Base-by-base conservation (phyloP, 257 asterid genomes). In the Solanum habrochaites region DNA sequence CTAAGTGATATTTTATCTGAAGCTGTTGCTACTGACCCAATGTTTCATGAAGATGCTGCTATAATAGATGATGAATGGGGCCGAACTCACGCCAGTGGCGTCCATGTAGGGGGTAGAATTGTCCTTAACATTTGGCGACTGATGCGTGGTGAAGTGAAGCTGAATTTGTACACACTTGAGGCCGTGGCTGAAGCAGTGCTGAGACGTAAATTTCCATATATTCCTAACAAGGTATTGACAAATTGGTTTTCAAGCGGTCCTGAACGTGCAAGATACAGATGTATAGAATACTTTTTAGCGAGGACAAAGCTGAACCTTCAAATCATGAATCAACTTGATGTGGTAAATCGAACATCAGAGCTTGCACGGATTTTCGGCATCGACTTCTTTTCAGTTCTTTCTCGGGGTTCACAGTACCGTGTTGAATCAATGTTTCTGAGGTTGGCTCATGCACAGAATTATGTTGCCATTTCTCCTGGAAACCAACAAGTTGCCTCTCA, bases 21-120 rank as follows among this genome's bases (percentile, higher is more conserved):
- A 87, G 84, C 92, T 6, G 90, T 85, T 77, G 72, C 81, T 27
- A 80, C 91, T 86, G 94, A 94, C 83, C 87, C 92, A 90, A 90
- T 85, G 89, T 87, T 80, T 73, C 88, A 89, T 72, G 93, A 92
- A 83, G 92, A 91, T 90, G 86, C 94, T 37, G 69, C 67, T 29
- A 86, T 97, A 64, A 93, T 97, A 56, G 98, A 96, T 91, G 99
- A 97, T 82, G 99, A 97, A 88, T 97, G 99, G 99, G 99, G 99
- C 86, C 89, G 99, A 92, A 95, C 98, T 56, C 98, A 97, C 89
- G 98, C 97, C 82, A 95, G 98, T 88, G 99, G 99, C 89, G 91
- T 97, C 88, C 98, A 95, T 90, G 99, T 95, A 86, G 94, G 96
- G 88, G 99, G 99, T 77, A 92, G 99, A 88, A 94, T 97, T 90